Conservation (phyloP, 345 rosid genomes). For the Trapa incisa region DNA sequence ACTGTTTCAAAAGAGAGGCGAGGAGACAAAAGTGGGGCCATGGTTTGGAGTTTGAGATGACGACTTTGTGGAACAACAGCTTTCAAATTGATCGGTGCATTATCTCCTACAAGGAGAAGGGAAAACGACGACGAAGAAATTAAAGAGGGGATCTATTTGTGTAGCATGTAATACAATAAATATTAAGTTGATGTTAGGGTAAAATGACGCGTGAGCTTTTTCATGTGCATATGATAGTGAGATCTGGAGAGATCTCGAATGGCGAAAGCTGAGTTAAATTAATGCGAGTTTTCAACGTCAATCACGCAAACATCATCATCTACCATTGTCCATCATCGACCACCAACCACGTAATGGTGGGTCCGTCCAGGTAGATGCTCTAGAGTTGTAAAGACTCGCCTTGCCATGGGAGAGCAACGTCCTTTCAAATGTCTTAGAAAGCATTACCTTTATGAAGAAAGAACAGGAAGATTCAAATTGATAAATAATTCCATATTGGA, state of each 20-base stretch:
- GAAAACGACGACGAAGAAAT: neutral
- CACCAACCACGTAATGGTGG: slow-evolving; percentile 46
- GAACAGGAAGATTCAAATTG: too few species aligned
- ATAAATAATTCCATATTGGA: too few species aligned
- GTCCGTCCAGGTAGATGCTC: slow-evolving; percentile 5
- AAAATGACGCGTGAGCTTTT: too few species aligned
- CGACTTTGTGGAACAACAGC: slow-evolving; percentile 28
- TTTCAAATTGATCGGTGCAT: slow-evolving; percentile 9
- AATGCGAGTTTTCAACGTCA: slow-evolving; percentile 42
- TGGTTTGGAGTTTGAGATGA: slow-evolving; percentile 39
- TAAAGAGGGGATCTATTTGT: neutral
- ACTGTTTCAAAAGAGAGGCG: slow-evolving; percentile 15
- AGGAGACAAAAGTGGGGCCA: slow-evolving; percentile 44
- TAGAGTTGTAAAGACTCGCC: slow-evolving; percentile 37
- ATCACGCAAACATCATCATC: slow-evolving; percentile 68
- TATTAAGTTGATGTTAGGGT: too few species aligned
- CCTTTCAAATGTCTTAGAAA: neutral
- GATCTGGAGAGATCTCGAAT: neutral
- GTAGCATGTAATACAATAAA: too few species aligned
- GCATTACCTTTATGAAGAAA: neutral
- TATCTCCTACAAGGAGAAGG: slow-evolving; percentile 9
- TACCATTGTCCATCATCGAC: slow-evolving; percentile 27
- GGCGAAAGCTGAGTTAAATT: neutral
- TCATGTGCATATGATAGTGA: neutral
- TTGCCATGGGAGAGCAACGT: neutral